phyloP scores from a whole-genome alignment of 2,329 filamentous ascomycete genomes.

The Raffaelea deltoideospora region DNA sequence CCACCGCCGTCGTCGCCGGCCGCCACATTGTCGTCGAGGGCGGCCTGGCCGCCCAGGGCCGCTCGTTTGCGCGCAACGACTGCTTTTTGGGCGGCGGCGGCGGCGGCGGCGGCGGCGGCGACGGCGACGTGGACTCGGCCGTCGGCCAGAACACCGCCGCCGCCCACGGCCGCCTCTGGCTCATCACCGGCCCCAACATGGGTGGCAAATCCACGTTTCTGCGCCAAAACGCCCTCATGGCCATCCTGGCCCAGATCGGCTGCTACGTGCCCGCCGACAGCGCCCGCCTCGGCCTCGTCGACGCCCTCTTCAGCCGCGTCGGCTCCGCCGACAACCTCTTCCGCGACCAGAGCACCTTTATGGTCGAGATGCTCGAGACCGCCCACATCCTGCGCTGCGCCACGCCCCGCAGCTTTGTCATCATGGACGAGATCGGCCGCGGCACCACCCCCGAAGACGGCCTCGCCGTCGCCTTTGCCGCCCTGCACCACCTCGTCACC shows the following conservation, averaged over 20 bases:
- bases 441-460: constrained; percentile 92
- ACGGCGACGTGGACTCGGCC: too few species aligned
- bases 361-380: constrained; percentile 98
- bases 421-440: constrained; percentile 96
- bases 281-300: constrained; percentile 79
- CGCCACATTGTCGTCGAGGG: constrained; percentile 86
- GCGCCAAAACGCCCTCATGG: constrained; percentile 88
- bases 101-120: constrained; percentile 26
- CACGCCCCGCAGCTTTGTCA: constrained; percentile 73
- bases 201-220: constrained; percentile 93
- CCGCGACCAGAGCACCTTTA: constrained; percentile 90
- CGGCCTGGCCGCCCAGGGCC: constrained; percentile 55
- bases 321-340: constrained; percentile 94
- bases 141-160: constrained; percentile 18
- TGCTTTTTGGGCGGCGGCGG: constrained; percentile 35
- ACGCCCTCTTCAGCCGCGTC: constrained; percentile 86
- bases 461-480: constrained; percentile 77
- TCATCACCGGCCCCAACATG: constrained; percentile 88
- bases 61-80: constrained; percentile 52
- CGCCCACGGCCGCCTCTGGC: constrained; percentile 48
- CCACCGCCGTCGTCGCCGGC: constrained; percentile 68
- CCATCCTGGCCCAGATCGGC: constrained; percentile 82
- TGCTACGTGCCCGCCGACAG: constrained; percentile 83
- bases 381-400: constrained; percentile 77
- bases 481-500: constrained; percentile 66